Evolutionary conservation across 78 protist species (phyloP).

Genomic region (Mastigamoeba balamuthi): DNA sequence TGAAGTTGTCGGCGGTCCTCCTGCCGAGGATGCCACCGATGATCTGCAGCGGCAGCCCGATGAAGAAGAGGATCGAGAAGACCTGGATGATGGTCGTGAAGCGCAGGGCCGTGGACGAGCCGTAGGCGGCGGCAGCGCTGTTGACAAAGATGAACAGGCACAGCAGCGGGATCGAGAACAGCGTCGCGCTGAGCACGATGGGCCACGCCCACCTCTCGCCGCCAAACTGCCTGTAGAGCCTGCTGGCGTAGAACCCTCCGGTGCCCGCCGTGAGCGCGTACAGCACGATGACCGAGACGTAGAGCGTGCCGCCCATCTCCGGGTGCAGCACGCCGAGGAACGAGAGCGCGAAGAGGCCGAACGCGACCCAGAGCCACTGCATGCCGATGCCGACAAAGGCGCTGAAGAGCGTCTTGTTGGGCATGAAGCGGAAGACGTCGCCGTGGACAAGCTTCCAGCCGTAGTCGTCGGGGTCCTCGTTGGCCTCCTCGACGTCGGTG

Average conservation of each 20-base stretch:
- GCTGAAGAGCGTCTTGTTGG: slow-evolving; percentile 49
- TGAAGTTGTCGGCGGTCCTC: slow-evolving; percentile 48
- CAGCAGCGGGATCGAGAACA: slow-evolving; percentile 71
- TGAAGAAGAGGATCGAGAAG: background rate
- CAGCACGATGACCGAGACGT: slow-evolving; percentile 75
- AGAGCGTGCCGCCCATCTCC: slow-evolving; percentile 78
- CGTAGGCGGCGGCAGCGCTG: background rate
- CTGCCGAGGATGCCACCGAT: slow-evolving; percentile 91
- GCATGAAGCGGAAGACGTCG: slow-evolving; percentile 96
- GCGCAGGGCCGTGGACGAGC: background rate
- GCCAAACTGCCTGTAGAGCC: slow-evolving; percentile 57
- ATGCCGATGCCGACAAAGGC: slow-evolving; percentile 80
- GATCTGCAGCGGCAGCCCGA: slow-evolving; percentile 78
- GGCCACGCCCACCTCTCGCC: slow-evolving; percentile 88
- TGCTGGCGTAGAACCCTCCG: slow-evolving; percentile 59
- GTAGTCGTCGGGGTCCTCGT: slow-evolving; percentile 74
- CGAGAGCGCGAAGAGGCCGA: slow-evolving; percentile 56
- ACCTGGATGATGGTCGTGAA: background rate
- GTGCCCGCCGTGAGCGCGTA: slow-evolving; percentile 81
- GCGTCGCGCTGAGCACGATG: slow-evolving; percentile 65
- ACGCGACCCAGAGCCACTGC: slow-evolving; percentile 71
- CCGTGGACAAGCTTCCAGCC: slow-evolving; percentile 97
- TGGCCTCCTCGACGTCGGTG: background rate
- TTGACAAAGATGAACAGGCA: slow-evolving; percentile 36
- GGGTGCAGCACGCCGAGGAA: slow-evolving; percentile 77